Percentiles rank a stretch among this genome's conserved stretches.
Evolutionary conservation across 2,329 filamentous ascomycete genomes (phyloP).

Genomic region (Stagonosporopsis chrysanthemi): DNA sequence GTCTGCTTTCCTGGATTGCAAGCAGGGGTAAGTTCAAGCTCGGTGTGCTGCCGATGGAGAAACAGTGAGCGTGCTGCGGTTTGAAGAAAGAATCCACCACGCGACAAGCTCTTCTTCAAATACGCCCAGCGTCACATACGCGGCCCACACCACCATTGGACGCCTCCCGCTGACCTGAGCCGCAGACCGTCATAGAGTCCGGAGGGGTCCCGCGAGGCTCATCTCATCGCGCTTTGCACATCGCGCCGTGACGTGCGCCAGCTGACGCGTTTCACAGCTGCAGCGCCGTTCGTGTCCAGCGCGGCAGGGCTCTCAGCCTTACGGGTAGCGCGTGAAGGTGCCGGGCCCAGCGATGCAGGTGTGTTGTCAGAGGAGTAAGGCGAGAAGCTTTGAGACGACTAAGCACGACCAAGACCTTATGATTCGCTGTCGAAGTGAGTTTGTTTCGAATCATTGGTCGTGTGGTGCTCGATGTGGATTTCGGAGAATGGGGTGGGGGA

Average conservation of each 20-base stretch:
- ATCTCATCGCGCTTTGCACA: slow-evolving; percentile 10
- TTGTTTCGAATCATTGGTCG: slow-evolving; percentile 6
- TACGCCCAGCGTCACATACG: slow-evolving; percentile 14
- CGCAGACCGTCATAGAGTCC: slow-evolving; percentile 14
- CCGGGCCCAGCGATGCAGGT: background rate
- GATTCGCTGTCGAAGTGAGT: background rate
- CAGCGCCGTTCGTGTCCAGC: background rate
- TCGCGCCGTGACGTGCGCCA: slow-evolving; percentile 6
- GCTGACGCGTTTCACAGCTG: slow-evolving; percentile 19
- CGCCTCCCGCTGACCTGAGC: slow-evolving; percentile 8
- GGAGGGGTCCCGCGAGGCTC: slow-evolving; percentile 23
- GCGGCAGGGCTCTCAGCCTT: slow-evolving; percentile 15
- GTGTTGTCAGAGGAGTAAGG: background rate
- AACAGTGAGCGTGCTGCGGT: background rate
- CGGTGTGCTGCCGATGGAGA: background rate
- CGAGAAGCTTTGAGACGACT: slow-evolving; percentile 4
- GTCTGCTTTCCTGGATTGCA: background rate
- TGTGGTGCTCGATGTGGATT: slow-evolving; percentile 1
- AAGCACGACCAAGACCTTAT: background rate
- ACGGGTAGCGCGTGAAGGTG: background rate
- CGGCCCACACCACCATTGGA: slow-evolving; percentile 15
- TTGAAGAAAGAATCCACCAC: background rate
- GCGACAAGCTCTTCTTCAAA: slow-evolving; percentile 10
- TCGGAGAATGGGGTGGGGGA: slow-evolving; percentile 30
- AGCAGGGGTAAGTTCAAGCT: background rate